Conservation (phyloP, 352 stramenopile species). For the Blastocystis sp. region DNA sequence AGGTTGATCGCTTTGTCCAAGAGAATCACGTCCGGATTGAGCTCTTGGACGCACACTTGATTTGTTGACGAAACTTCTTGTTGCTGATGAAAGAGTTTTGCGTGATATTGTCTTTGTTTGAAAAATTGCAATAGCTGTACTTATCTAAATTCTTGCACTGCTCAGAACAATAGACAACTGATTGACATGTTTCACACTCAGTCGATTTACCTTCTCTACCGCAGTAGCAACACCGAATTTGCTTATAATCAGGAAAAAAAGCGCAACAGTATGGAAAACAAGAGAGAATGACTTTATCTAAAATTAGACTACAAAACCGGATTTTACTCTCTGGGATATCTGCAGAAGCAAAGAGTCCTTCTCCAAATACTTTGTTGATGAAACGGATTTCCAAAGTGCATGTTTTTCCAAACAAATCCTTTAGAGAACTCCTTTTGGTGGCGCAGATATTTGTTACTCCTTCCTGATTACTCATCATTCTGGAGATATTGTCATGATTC, state of each 20-base stretch:
- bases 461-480: too few species aligned
- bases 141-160: neutral
- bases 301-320: neutral
- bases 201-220: neutral
- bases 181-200: neutral
- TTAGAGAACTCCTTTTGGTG: too few species aligned
- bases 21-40: too few species aligned
- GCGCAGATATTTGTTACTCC: too few species aligned
- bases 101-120: neutral
- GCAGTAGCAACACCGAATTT: neutral
- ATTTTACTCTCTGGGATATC: neutral
- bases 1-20: too few species aligned
- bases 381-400: neutral
- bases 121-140: neutral
- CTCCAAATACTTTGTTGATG: neutral
- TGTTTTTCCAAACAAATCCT: neutral
- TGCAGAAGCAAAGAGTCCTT: neutral
- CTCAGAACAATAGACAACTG: neutral
- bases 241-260: neutral
- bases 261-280: neutral
- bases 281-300: neutral
- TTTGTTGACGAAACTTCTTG: too few species aligned
- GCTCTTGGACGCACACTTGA: too few species aligned
- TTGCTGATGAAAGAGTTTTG: neutral
- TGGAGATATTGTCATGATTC: too few species aligned